These are phyloP conservation scores for Narthecium ossifragum DNA, from an alignment of 106 monocot genomes.

Conservation along the genomic window DNA sequence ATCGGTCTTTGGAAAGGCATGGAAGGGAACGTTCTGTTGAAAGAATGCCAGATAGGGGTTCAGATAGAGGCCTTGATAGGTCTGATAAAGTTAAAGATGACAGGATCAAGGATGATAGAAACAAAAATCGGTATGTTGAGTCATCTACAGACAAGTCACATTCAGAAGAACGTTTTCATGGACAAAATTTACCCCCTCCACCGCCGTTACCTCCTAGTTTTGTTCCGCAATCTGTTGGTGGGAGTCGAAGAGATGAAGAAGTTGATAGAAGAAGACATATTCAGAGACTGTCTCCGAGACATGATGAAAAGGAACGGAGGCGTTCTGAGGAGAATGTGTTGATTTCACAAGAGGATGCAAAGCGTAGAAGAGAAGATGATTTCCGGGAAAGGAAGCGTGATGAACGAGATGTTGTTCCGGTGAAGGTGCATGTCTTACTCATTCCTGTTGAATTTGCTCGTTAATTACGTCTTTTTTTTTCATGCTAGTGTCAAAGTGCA, in stretches of 20 bases:
- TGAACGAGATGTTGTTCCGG: slow-evolving; percentile 50
- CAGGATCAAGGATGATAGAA: slow-evolving; percentile 53
- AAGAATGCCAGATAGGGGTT: slow-evolving; percentile 55
- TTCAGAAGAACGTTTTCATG: slow-evolving; percentile 68
- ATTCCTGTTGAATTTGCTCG: too few species aligned
- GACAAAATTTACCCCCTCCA: slow-evolving; percentile 82
- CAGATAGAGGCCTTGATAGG: slow-evolving; percentile 46
- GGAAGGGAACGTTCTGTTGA: slow-evolving; percentile 70
- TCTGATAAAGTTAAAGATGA: slow-evolving; percentile 68
- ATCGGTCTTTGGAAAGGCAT: slow-evolving; percentile 70
- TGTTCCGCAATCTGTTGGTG: slow-evolving; percentile 81
- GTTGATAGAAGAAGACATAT: slow-evolving; percentile 68
- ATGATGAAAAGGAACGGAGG: slow-evolving; percentile 77
- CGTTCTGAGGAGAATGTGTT: slow-evolving; percentile 66
- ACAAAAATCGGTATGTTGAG: slow-evolving; percentile 54
- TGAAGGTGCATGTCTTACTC: slow-evolving; percentile 45
- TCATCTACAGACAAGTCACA: slow-evolving; percentile 23
- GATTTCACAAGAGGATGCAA: slow-evolving; percentile 64
- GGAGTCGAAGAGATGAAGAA: slow-evolving; percentile 76
- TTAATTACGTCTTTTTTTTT: too few species aligned
- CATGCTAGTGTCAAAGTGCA: too few species aligned
- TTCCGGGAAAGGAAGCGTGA: slow-evolving; percentile 81
- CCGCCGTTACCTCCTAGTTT: slow-evolving; percentile 83
- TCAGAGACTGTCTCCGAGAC: slow-evolving; percentile 75
- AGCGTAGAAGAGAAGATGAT: slow-evolving; percentile 88